Conservation (phyloP, 2,329 filamentous ascomycete species). For the Fusarium longipes region DNA sequence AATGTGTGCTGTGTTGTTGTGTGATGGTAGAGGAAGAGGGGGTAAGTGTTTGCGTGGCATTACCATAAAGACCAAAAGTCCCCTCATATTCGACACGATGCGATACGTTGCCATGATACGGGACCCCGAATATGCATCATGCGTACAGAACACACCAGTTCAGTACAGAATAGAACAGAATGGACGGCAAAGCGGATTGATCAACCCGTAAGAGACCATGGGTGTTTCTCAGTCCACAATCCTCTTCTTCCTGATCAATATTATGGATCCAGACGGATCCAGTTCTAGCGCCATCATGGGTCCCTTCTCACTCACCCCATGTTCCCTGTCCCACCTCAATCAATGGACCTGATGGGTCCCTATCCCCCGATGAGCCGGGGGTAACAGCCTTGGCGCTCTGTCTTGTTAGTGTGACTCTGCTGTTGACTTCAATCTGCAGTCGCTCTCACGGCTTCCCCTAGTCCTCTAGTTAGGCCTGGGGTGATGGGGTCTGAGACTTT, state of each 20-base stretch:
- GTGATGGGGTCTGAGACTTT: constrained; percentile 24
- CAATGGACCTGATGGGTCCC: constrained; percentile 15
- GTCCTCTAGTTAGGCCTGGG: constrained; percentile 1
- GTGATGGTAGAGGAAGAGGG: constrained; percentile 6
- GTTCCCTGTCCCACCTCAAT: constrained; percentile 27
- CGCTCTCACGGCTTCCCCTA: background rate
- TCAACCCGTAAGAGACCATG: constrained; percentile 24
- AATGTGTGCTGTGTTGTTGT: constrained; percentile 31
- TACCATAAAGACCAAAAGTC: background rate
- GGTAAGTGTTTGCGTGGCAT: constrained; percentile 29
- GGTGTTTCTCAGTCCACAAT: constrained; percentile 16
- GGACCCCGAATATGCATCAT: constrained; percentile 32
- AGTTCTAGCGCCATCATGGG: constrained; percentile 36
- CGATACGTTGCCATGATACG: constrained; percentile 30
- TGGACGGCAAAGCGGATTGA: constrained; percentile 24
- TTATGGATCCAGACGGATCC: constrained; percentile 27
- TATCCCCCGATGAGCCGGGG: constrained; percentile 40
- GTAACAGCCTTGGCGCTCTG: constrained; percentile 33
- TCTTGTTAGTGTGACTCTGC: constrained; percentile 26
- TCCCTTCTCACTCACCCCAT: constrained; percentile 21
- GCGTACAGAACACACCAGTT: constrained; percentile 5
- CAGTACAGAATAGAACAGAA: background rate
- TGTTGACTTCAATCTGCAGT: constrained; percentile 22
- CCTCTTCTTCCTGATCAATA: constrained; percentile 24
- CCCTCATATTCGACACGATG: background rate